Evolutionary conservation across 345 rosid genomes (phyloP).

Genomic region (Eucalyptus curtisii): DNA sequence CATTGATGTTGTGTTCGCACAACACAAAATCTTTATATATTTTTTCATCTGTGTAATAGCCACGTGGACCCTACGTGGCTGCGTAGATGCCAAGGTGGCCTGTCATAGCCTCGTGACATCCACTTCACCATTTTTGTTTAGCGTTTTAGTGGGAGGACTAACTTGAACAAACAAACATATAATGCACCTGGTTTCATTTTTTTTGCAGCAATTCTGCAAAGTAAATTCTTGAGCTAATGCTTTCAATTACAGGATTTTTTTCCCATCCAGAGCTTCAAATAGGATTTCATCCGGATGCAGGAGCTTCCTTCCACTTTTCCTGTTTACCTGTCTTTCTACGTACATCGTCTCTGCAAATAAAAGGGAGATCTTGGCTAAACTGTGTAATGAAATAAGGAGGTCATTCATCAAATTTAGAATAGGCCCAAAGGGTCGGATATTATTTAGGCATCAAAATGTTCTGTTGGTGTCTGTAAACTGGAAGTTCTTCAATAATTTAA

Average conservation of each 20-base stretch:
- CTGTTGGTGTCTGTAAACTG: not conserved
- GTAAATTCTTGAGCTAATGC: not conserved
- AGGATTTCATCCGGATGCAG: slow-evolving; percentile 90
- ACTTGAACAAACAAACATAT: not conserved
- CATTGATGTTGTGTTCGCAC: not conserved
- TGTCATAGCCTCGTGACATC: not conserved
- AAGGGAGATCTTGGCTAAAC: not conserved
- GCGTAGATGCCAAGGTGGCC: not conserved
- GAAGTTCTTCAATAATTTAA: not conserved
- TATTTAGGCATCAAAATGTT: not conserved
- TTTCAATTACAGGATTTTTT: slow-evolving; percentile 56
- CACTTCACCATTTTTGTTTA: not conserved
- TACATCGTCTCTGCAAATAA: not conserved
- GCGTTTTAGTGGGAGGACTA: not conserved
- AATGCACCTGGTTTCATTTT: not conserved
- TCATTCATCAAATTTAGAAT: not conserved
- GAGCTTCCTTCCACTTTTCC: slow-evolving; percentile 88
- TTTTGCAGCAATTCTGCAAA: not conserved
- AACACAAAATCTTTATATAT: not conserved
- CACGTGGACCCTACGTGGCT: not conserved
- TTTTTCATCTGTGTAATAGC: not conserved
- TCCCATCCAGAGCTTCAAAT: slow-evolving; percentile 68
- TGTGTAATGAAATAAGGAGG: not conserved
- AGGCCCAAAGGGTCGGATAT: not conserved
- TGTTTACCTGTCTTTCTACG: slow-evolving; percentile 83